Evolutionary conservation across 192 early-diverging fungal genomes (phyloP), one percentile per base, ranked within the genome.

Genomic region (Chytriomyces sp.): DNA sequence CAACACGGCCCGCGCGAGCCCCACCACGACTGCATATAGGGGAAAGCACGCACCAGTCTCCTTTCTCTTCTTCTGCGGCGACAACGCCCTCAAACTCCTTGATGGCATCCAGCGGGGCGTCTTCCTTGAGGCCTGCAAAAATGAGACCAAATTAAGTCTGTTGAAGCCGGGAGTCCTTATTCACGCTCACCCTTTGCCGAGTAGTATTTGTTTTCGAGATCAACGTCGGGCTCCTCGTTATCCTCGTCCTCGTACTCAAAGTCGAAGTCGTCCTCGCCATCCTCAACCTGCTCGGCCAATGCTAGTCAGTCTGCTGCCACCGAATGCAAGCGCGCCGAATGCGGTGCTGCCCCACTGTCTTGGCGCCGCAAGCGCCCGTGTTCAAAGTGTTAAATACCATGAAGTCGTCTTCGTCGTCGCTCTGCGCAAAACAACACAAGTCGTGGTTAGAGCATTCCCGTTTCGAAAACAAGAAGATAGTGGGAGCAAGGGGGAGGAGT

Each of bases 121-220:
- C 91, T 56, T 94, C 92, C 63, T 94, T 94, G 22, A 87, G 80
- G 8, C 83, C 89, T 92, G 72, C 33, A n/a, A 19, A 62, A 73
- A 39, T 41, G 19, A 62, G 31, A 22, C 22, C 14, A 5, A 14
- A 58, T 14, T 58, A 14, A 58, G 22, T 26, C n/a, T 49, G 22
- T 58, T 26, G 0, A 12, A 58, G 28, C 22, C 22, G 31, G 12
- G 1, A 14, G 28, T 25, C 19, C 37, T 19, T 64, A 12, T 64
- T n/a, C 28, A 28, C 56, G 64, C 33, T 4, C 57, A 84, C 93
- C 91, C 83, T 96, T 96, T 49, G 94, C 94, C 59, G 85, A 90
- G 75, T 96, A 94, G 77, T 96, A 96, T 64, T 87, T 91, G 76
- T 96, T 94, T 72, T 96, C 94, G 36, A 96, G 73, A 59, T 89